Evolutionary conservation across 2,329 filamentous ascomycete genomes (phyloP), one percentile per base, ranked within the genome.

Genomic region (Diplocarpon mali): DNA sequence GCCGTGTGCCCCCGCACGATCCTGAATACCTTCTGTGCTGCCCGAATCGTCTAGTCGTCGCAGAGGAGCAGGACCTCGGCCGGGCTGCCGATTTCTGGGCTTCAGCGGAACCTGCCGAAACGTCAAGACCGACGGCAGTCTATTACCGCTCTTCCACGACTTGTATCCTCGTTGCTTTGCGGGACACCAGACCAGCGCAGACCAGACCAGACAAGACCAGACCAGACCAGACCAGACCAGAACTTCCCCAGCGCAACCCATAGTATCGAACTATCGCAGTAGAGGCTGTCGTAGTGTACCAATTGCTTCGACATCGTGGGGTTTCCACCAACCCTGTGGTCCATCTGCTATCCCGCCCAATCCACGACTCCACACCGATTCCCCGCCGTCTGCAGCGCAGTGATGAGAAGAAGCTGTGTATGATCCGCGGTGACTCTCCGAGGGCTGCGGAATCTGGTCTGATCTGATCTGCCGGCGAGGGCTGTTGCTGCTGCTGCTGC

Each of bases 321-420:
- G 4, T 4, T n/a, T 24, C 7, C 20, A 24, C 7, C 20, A 24
- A 24, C 20, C 20, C 7, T 24, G 20, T 24, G 7, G 20, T 24
- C 20, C 20, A 24, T 24, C 20, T 7, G 7, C 20, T 7, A 24
- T 24, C 20, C 20, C 20, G 20, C 20, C 30, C n/a, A 8, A 7
- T 17, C 12, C 13, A 4, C 28, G 11, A 14, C 28, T 31, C 39
- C 15, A 28, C 32, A 42, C 32, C 40, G 9, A 14, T 24, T 17
- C 14, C 20, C 20, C 27, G 3, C 35, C 34, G 20, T 14, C 35
- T 30, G 39, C 41, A 42, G 48, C 41, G 48, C 46, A 49, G 47
- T 44, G 32, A 51, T 53, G 56, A 44, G 30, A 47, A 48, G 49
- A 44, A 30, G 13, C 14, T 27, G 40, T 42, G 42, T 50, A 55